Conservation (phyloP, 2,329 filamentous ascomycete genomes). For the Fusarium clavum region DNA sequence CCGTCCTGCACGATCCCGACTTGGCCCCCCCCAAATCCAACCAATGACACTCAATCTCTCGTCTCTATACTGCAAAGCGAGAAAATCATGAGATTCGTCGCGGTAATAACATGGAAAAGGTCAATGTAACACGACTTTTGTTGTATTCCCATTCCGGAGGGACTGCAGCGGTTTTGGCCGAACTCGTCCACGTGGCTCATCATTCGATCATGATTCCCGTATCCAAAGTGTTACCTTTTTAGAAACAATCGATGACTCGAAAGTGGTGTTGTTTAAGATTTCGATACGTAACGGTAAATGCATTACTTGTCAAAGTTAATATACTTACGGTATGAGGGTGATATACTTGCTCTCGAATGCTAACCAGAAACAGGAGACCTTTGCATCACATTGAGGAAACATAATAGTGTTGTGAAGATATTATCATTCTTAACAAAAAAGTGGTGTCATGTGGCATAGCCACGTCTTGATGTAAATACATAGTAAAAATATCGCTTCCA, state of each 20-base stretch:
- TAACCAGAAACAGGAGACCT: background rate
- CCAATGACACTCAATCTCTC: constrained; percentile 1
- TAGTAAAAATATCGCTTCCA: constrained; percentile 26
- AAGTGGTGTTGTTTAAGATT: constrained; percentile 21
- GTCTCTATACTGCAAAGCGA: constrained; percentile 22
- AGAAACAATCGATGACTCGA: constrained; percentile 13
- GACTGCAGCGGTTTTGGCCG: constrained; percentile 19
- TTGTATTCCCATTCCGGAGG: background rate
- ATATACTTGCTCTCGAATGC: background rate
- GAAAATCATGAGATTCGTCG: constrained; percentile 14
- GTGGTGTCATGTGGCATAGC: background rate
- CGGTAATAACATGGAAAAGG: constrained; percentile 27
- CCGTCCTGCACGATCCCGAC: constrained; percentile 26
- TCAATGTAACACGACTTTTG: constrained; percentile 4
- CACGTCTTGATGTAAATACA: constrained; percentile 24
- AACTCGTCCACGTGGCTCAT: constrained; percentile 31
- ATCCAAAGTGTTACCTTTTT: constrained; percentile 2
- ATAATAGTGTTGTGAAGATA: constrained; percentile 16
- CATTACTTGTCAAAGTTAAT: background rate
- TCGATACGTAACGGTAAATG: constrained; percentile 2
- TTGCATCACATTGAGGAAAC: constrained; percentile 1
- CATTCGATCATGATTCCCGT: constrained; percentile 20
- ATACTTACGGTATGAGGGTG: background rate
- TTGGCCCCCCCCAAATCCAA: background rate
- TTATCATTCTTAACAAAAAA: constrained; percentile 22